Conservation (phyloP, 768 basidiomycete genomes). For the Boletus rubescentipes region DNA sequence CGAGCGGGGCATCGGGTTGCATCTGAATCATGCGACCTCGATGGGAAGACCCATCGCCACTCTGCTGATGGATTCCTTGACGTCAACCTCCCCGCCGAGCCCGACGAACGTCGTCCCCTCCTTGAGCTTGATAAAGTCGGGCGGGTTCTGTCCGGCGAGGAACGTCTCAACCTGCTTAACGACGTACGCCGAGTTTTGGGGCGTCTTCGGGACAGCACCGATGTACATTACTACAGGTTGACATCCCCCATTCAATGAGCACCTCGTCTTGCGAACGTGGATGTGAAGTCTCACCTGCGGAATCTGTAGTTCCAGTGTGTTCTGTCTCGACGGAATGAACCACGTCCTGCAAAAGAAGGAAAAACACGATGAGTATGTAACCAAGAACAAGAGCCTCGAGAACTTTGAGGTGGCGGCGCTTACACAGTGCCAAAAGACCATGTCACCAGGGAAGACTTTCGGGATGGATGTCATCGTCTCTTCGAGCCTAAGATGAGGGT, state of each 20-base stretch:
- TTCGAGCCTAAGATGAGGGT: constrained; percentile 66
- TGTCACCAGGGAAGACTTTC: constrained; percentile 71
- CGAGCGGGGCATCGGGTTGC: no score
- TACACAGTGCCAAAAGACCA: constrained; percentile 76
- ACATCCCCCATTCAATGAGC: background rate
- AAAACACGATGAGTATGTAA: background rate
- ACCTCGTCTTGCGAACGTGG: background rate
- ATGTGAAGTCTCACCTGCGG: constrained; percentile 42
- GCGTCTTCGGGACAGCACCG: constrained; percentile 66
- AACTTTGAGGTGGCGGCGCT: constrained; percentile 5
- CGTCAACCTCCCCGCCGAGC: constrained; percentile 41
- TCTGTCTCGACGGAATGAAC: constrained; percentile 48
- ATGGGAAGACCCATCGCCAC: constrained; percentile 45
- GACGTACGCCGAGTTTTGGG: constrained; percentile 60
- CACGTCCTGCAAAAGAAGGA: constrained; percentile 37
- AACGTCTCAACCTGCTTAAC: constrained; percentile 62
- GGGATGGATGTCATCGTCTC: constrained; percentile 71
- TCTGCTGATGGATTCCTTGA: constrained; percentile 34
- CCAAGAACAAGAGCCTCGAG: background rate
- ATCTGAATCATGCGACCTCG: background rate
- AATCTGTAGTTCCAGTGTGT: constrained; percentile 55
- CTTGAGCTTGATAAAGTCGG: constrained; percentile 61
- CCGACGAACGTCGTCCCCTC: constrained; percentile 41
- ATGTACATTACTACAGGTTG: constrained; percentile 67
- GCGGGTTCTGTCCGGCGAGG: constrained; percentile 57